These are phyloP conservation scores for Aspergillus persii DNA, from an alignment of 2,329 filamentous ascomycete genomes.

Conservation along the genomic window DNA sequence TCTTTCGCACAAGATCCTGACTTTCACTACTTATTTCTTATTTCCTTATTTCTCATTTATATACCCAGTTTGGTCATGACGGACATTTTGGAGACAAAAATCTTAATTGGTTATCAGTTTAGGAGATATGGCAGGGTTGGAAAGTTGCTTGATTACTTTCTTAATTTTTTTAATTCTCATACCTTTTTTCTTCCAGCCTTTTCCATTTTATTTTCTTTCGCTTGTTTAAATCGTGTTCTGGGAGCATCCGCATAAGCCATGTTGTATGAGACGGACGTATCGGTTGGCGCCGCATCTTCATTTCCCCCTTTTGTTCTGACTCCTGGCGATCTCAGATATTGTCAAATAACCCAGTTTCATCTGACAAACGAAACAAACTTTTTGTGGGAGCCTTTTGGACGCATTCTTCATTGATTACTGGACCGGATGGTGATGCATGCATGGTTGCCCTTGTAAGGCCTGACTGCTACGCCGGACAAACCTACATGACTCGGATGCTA, in stretches of 20 bases:
- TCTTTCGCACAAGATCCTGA: constrained; percentile 1
- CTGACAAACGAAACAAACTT: background rate
- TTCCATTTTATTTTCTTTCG: constrained; percentile 4
- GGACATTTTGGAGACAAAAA: constrained; percentile 1
- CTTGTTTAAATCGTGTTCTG: background rate
- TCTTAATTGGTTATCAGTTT: constrained; percentile 15
- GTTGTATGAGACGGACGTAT: constrained; percentile 13
- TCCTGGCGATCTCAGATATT: constrained; percentile 20
- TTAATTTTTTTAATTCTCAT: constrained; percentile 10
- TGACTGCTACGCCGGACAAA: background rate
- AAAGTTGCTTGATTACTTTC: constrained; percentile 13
- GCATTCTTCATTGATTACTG: background rate
- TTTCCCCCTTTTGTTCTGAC: constrained; percentile 16
- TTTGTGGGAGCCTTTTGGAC: background rate
- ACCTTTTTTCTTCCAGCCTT: constrained; percentile 9
- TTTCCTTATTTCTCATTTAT: background rate
- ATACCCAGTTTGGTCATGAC: background rate
- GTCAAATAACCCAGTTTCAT: constrained; percentile 2
- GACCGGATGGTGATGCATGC: background rate
- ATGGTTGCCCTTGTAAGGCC: background rate
- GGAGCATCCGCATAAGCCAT: constrained; percentile 2
- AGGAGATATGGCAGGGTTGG: constrained; percentile 13
- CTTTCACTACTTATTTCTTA: background rate
- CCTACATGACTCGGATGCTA: background rate
- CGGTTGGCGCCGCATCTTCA: constrained; percentile 6